Evolutionary conservation across 2,329 filamentous ascomycete species (phyloP).

Genomic region (Botrytis porri): DNA sequence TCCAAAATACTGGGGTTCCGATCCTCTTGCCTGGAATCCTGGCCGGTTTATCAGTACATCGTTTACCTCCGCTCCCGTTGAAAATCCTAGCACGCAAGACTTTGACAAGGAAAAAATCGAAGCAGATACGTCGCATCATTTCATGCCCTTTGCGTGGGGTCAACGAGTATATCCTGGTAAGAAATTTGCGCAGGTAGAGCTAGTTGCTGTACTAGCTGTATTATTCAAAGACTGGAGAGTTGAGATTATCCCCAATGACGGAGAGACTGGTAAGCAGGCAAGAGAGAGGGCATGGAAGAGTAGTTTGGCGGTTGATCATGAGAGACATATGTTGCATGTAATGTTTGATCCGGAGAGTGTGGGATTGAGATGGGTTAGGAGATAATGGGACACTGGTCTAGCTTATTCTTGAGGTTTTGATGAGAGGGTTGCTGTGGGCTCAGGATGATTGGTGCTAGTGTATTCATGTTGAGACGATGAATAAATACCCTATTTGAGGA

Average conservation of each 20-base stretch:
- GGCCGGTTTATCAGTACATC: background rate
- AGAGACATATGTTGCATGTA: conserved; percentile 14
- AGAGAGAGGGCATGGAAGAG: conserved; percentile 1
- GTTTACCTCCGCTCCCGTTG: background rate
- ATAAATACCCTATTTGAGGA: background rate
- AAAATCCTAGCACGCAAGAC: background rate
- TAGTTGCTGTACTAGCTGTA: background rate
- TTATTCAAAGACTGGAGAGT: conserved; percentile 1
- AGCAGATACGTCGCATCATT: background rate
- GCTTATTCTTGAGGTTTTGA: background rate
- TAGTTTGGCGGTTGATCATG: conserved; percentile 6
- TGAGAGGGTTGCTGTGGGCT: background rate
- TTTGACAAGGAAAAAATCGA: background rate
- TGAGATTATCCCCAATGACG: background rate
- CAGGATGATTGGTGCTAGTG: background rate
- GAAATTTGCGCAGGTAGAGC: conserved; percentile 5
- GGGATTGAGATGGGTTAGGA: background rate
- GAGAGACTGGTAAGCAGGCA: background rate
- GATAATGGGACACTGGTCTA: background rate
- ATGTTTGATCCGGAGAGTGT: background rate
- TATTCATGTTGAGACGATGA: background rate
- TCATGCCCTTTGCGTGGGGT: conserved; percentile 9
- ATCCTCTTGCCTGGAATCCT: background rate
- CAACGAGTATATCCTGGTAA: conserved; percentile 8
- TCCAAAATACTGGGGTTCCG: background rate